These are phyloP conservation scores for Alternaria sp. DNA, from an alignment of 2,329 filamentous ascomycete genomes.

Conservation along the genomic window DNA sequence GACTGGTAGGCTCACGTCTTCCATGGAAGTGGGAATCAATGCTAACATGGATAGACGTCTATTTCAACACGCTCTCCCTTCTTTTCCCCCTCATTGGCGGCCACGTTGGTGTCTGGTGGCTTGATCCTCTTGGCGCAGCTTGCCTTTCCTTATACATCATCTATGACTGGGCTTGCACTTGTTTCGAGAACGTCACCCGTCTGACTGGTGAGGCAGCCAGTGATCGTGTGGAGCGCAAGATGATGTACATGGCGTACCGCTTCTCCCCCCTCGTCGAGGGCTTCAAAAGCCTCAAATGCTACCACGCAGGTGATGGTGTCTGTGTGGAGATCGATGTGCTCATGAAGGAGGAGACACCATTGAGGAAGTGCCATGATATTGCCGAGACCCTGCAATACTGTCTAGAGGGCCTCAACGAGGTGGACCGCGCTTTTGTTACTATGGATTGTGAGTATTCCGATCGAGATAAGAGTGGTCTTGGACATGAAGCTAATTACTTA, in stretches of 20 bases:
- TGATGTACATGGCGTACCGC: slow-evolving; percentile 67
- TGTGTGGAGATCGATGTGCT: slow-evolving; percentile 70
- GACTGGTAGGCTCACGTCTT: slow-evolving; percentile 20
- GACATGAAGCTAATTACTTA: slow-evolving; percentile 12
- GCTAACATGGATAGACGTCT: slow-evolving; percentile 61
- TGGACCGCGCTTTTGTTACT: slow-evolving; percentile 62
- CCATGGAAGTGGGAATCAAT: rapidly evolving
- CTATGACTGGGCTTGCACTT: slow-evolving; percentile 72
- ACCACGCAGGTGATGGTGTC: slow-evolving; percentile 69
- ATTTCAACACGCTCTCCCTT: slow-evolving; percentile 70
- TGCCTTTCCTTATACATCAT: slow-evolving; percentile 73
- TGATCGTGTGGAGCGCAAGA: slow-evolving; percentile 62
- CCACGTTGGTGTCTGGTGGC: slow-evolving; percentile 69
- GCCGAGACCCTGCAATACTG: slow-evolving; percentile 72
- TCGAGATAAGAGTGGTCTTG: background rate
- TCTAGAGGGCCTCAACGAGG: slow-evolving; percentile 62
- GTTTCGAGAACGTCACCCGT: slow-evolving; percentile 66
- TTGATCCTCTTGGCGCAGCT: slow-evolving; percentile 69
- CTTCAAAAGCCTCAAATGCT: slow-evolving; percentile 65
- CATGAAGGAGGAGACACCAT: slow-evolving; percentile 61
- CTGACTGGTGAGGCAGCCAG: slow-evolving; percentile 67
- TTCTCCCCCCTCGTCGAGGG: slow-evolving; percentile 63
- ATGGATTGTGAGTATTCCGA: slow-evolving; percentile 56
- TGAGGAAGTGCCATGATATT: slow-evolving; percentile 66
- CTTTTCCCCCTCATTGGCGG: slow-evolving; percentile 70